Evolutionary conservation across 2,329 filamentous ascomycete species (phyloP), one percentile per base, ranked within the genome.

Genomic region (Sarocladiaceae sp.): DNA sequence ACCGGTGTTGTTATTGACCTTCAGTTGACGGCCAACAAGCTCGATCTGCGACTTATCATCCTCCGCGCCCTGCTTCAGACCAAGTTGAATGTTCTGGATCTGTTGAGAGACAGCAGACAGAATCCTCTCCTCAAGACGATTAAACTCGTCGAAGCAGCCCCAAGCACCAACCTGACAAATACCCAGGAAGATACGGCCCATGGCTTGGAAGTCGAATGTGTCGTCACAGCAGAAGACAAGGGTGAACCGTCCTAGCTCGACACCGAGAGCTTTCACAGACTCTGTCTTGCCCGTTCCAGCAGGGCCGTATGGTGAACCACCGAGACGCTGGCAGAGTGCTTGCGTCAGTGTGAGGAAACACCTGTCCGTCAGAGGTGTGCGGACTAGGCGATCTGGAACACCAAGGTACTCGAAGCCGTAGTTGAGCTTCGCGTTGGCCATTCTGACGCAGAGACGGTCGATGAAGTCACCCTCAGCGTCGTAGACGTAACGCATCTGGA

Each of bases 81-180:
- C 93, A 51, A 97, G 81, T 64, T 99, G 93, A 50, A 99, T 99
- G 60, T 99, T 98, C 60, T 99, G 93, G 44, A 99, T 95, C 62
- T 98, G 94, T 64, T 99, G 93, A 16, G 94, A 98, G 13, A 99
- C 94, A 15, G 93, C 93, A 34, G 94, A 98, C 49, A 99, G 68
- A 48, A 99, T 99, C 51, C 93, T 83, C 69, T 99, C 93, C 59
- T 99, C 93, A 16, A 99, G 74, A 76, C 93, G 87, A 67, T 99
- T 99, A 74, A 99, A 99, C 70, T 99, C 93, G 59, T 99, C 93
- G 65, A 99, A 99, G 72, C 93, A 99, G 57, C 94, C 94, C 93
- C 93, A 99, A 4, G 93, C 93, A 62, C 93, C 93, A 39, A 99
- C 93, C 64, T 98, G 93, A 63, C 94, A 98, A 50, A 99, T 95